phyloP scores from a whole-genome alignment of 257 asterid genomes.

The Jasminum sambac region DNA sequence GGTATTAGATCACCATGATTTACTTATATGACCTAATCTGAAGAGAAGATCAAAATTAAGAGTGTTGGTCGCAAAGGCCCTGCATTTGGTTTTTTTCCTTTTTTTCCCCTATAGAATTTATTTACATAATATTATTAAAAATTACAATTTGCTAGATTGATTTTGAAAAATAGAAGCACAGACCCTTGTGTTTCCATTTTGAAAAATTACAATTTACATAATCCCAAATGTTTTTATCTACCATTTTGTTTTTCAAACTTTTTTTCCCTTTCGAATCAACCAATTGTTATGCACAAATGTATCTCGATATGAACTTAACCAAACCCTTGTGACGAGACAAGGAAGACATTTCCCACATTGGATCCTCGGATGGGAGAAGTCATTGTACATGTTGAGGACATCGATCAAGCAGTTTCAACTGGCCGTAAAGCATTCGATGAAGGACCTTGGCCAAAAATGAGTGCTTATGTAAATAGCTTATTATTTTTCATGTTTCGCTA shows the following conservation, averaged over 20 bases:
- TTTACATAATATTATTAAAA: no score
- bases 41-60: no score
- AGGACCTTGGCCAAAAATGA: constrained; percentile 93
- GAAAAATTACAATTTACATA: constrained; percentile 77
- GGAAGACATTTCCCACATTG: constrained; percentile 81
- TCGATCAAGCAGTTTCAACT: constrained; percentile 76
- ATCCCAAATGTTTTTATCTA: background rate
- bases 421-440: constrained; percentile 97
- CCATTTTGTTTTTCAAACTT: background rate
- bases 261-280: no score
- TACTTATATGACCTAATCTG: no score
- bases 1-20: no score
- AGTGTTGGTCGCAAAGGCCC: no score
- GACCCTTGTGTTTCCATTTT: no score
- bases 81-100: no score
- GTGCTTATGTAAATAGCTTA: constrained; percentile 66
- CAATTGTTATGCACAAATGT: background rate
- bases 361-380: constrained; percentile 93
- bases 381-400: constrained; percentile 81
- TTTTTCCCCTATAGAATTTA: no score
- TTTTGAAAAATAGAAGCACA: no score
- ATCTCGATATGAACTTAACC: constrained; percentile 6
- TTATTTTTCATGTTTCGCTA: background rate
- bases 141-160: no score
- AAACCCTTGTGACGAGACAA: constrained; percentile 34